A percentile compares a stretch with the other conserved stretches of the same genome.
Conservation (phyloP, 169 alveolate species). For the Hammondia hammondi region DNA sequence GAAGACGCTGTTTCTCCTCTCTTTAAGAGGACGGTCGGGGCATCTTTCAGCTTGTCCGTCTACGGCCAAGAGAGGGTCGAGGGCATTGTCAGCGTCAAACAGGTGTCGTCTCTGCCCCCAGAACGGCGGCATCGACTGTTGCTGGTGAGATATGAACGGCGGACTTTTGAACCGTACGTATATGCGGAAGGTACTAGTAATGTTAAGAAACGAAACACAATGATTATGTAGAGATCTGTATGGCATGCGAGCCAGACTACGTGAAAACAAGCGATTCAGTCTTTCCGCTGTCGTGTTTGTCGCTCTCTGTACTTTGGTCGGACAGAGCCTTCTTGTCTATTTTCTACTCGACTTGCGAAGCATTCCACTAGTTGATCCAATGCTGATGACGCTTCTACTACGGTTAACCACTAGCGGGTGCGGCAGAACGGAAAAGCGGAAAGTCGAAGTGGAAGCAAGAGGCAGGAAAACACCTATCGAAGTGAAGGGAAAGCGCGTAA, state of each 20-base stretch:
- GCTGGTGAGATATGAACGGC: neutral
- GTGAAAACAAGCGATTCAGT: neutral
- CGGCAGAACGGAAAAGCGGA: neutral
- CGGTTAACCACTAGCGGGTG: neutral
- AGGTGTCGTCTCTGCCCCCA: neutral
- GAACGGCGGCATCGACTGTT: neutral
- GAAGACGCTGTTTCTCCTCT: neutral
- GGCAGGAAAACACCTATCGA: neutral
- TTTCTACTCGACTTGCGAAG: neutral
- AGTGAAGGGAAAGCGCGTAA: neutral
- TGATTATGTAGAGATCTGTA: neutral
- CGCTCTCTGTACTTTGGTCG: neutral
- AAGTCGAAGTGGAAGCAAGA: neutral
- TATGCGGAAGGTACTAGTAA: neutral
- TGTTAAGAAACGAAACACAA: neutral
- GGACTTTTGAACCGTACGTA: too few relatives aligned
- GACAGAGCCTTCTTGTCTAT: neutral
- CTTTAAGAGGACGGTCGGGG: neutral
- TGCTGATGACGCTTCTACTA: neutral
- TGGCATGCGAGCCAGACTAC: neutral
- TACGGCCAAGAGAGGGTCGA: neutral
- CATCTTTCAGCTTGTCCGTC: neutral
- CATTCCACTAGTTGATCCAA: neutral
- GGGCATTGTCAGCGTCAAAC: neutral
- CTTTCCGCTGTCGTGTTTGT: neutral